Percentiles rank a stretch among this genome's conserved stretches.
These are phyloP conservation scores for Penicillium steckii DNA, from an alignment of 495 filamentous ascomycete genomes.

Conservation along the genomic window DNA sequence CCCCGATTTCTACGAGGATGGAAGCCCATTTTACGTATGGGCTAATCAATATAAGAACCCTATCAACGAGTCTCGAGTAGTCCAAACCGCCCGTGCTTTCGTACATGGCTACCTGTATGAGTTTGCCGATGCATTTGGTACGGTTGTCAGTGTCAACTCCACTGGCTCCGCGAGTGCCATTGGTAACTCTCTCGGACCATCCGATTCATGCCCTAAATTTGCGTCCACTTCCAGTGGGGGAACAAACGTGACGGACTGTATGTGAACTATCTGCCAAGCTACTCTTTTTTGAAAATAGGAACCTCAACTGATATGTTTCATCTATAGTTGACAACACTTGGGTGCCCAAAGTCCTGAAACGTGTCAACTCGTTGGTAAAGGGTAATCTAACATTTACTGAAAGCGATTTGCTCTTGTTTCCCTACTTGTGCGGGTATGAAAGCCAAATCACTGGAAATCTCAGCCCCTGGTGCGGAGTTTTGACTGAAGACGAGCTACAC, in stretches of 20 bases:
- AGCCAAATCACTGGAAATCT: conserved; percentile 54
- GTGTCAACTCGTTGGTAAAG: conserved; percentile 45
- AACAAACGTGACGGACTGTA: conserved; percentile 37
- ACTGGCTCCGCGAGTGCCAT: conserved; percentile 38
- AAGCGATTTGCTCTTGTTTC: conserved; percentile 51
- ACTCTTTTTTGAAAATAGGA: background rate
- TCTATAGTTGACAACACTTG: conserved; percentile 44
- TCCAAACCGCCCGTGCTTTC: conserved; percentile 48
- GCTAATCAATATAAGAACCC: conserved; percentile 56
- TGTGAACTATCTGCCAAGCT: background rate
- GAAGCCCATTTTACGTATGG: conserved; percentile 54
- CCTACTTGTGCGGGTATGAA: conserved; percentile 62
- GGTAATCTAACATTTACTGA: conserved; percentile 51
- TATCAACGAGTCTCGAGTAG: conserved; percentile 35
- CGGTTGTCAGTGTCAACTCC: conserved; percentile 51
- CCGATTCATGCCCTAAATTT: conserved; percentile 55
- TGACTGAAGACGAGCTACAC: conserved; percentile 50
- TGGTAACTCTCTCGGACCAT: conserved; percentile 54
- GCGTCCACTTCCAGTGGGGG: conserved; percentile 35
- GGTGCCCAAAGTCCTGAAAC: conserved; percentile 47
- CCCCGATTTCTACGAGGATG: conserved; percentile 54
- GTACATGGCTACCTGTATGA: conserved; percentile 52
- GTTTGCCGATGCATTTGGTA: conserved; percentile 44
- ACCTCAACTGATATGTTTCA: no score
- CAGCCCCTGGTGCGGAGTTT: conserved; percentile 54